Percentiles rank a stretch among this genome's conserved stretches.
Evolutionary conservation across 129 eudicot species (phyloP).

Genomic region (Lonicera japonica): DNA sequence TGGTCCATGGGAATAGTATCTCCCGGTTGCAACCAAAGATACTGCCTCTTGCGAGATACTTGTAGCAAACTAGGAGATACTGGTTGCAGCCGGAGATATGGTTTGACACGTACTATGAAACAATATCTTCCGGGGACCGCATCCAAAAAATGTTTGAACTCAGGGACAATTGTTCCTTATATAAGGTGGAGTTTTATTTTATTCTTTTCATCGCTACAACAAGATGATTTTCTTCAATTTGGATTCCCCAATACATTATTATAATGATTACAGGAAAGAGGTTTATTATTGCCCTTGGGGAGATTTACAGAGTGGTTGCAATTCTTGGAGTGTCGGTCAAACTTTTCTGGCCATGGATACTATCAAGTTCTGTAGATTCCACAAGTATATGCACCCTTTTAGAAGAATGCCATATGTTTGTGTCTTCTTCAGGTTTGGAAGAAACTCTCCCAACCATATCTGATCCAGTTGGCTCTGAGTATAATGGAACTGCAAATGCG

Average conservation of each 20-base stretch:
- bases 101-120: too few relatives aligned
- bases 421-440: slow-evolving; percentile 71
- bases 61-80: too few relatives aligned
- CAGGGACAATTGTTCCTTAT: too few relatives aligned
- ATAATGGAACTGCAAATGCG: slow-evolving; percentile 12
- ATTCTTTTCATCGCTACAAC: not conserved
- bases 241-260: not conserved
- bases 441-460: slow-evolving; percentile 35
- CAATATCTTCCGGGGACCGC: too few relatives aligned
- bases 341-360: slow-evolving; percentile 63
- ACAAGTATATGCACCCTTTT: slow-evolving; percentile 31
- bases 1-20: too few relatives aligned
- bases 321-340: slow-evolving; percentile 55
- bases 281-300: slow-evolving; percentile 62
- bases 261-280: slow-evolving; percentile 44
- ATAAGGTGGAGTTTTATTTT: too few relatives aligned
- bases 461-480: slow-evolving; percentile 10
- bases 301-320: slow-evolving; percentile 60
- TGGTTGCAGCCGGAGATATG: too few relatives aligned
- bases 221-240: not conserved
- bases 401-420: slow-evolving; percentile 58
- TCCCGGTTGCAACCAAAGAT: too few relatives aligned
- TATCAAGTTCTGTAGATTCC: slow-evolving; percentile 28
- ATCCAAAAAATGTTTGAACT: too few relatives aligned
- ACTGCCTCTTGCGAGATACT: too few relatives aligned